Percentiles rank a stretch among this genome's conserved stretches.
phyloP scores from a whole-genome alignment of 805 yeast genomes.

The Kuraishia hungarica region DNA sequence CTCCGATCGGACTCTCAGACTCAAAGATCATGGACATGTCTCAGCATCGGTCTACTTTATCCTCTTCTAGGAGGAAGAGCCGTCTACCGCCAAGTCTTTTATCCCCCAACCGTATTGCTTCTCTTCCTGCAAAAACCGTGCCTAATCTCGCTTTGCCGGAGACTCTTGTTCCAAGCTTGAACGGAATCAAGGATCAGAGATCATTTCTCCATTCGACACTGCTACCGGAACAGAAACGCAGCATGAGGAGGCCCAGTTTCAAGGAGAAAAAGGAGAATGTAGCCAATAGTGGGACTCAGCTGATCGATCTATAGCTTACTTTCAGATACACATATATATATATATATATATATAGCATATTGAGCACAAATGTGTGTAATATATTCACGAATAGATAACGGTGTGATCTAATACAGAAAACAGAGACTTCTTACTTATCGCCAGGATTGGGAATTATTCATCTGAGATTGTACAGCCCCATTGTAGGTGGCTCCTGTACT shows the following conservation, averaged over 20 bases:
- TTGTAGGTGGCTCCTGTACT: conserved; percentile 6
- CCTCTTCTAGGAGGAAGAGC: not conserved
- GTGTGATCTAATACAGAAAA: not conserved
- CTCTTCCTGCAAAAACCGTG: not conserved
- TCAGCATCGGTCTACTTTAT: not conserved
- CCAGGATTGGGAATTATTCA: not conserved
- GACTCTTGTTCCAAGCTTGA: conserved; percentile 3
- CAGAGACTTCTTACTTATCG: not conserved
- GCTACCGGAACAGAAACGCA: not conserved
- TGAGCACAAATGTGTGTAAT: not conserved
- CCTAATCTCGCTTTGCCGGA: not conserved
- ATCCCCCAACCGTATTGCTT: not conserved
- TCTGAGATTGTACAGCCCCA: not conserved
- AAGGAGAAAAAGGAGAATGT: not conserved
- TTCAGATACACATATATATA: not conserved
- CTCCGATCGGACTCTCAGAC: not conserved
- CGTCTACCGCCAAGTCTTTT: not conserved
- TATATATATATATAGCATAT: too few relatives aligned
- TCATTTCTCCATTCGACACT: not conserved
- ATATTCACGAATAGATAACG: not conserved
- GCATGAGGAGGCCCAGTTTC: not conserved
- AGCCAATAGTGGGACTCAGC: not conserved
- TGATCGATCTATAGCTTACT: conserved; percentile 1
- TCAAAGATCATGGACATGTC: not conserved
- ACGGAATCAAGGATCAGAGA: not conserved